Evolutionary conservation across 176 grass and related monocot genomes (phyloP).

Genomic region (Tillandsia fasciculata): DNA sequence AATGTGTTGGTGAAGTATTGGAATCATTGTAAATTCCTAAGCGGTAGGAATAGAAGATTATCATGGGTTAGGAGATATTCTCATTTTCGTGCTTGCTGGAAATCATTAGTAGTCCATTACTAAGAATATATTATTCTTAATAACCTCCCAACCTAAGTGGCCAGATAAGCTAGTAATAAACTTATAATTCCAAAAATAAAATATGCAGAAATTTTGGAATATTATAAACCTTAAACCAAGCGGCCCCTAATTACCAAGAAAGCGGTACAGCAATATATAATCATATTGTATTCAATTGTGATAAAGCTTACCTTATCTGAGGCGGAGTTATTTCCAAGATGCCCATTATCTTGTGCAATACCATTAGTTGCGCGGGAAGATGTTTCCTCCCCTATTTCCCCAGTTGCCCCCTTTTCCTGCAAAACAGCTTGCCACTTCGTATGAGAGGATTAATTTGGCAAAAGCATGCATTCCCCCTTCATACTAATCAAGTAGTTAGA

Average conservation of each 20-base stretch:
- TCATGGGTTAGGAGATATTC: too few relatives aligned
- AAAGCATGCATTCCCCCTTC: neutral
- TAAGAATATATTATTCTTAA: too few relatives aligned
- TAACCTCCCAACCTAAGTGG: too few relatives aligned
- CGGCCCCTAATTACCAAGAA: neutral
- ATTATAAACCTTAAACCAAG: neutral
- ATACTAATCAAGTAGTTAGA: neutral
- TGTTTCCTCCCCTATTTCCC: slow-evolving; percentile 5
- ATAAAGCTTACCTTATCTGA: slow-evolving; percentile 40
- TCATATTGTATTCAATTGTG: neutral
- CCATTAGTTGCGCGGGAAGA: slow-evolving; percentile 21
- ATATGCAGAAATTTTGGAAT: neutral
- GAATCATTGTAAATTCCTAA: too few relatives aligned
- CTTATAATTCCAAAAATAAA: too few relatives aligned
- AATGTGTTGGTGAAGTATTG: too few relatives aligned
- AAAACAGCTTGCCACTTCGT: slow-evolving; percentile 15
- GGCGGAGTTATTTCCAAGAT: slow-evolving; percentile 25
- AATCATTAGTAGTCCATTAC: too few relatives aligned
- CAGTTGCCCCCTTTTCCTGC: slow-evolving; percentile 37
- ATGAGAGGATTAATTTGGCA: neutral
- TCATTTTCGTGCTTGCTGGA: too few relatives aligned
- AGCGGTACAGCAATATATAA: neutral
- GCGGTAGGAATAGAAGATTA: too few relatives aligned
- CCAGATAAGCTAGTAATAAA: too few relatives aligned
- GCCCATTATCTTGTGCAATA: slow-evolving; percentile 34